These are phyloP conservation scores for Posidonia oceanica DNA, from an alignment of 116 monocot species.

Conservation along the genomic window DNA sequence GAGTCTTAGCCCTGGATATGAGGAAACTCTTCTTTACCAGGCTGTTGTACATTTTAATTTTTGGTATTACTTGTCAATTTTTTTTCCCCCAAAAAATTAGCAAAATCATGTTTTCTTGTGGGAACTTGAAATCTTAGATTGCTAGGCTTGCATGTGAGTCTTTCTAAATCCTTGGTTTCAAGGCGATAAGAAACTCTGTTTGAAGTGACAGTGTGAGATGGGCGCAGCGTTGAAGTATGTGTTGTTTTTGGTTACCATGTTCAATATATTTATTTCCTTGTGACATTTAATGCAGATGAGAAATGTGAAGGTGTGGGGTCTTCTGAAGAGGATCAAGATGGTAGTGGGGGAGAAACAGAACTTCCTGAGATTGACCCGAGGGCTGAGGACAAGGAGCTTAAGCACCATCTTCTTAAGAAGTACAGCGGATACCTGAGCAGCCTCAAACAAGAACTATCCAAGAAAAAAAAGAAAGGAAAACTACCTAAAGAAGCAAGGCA, in stretches of 20 bases:
- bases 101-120: too few relatives aligned
- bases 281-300: slow-evolving; percentile 19
- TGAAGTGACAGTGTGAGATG: too few relatives aligned
- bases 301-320: slow-evolving; percentile 41
- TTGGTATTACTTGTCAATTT: too few relatives aligned
- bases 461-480: slow-evolving; percentile 71
- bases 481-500: slow-evolving; percentile 59
- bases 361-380: slow-evolving; percentile 32
- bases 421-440: slow-evolving; percentile 56
- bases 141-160: too few relatives aligned
- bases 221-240: not conserved
- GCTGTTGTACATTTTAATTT: too few relatives aligned
- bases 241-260: not conserved
- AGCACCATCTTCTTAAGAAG: slow-evolving; percentile 52
- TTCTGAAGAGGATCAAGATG: slow-evolving; percentile 45
- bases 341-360: slow-evolving; percentile 29
- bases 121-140: too few relatives aligned
- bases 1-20: too few relatives aligned
- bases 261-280: not conserved
- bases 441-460: slow-evolving; percentile 53
- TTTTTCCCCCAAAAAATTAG: too few relatives aligned
- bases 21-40: too few relatives aligned
- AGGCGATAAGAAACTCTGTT: too few relatives aligned
- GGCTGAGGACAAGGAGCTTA: slow-evolving; percentile 55
- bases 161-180: too few relatives aligned